Conservation (phyloP, 805 yeast genomes). For the Metschnikowia rubicola region DNA sequence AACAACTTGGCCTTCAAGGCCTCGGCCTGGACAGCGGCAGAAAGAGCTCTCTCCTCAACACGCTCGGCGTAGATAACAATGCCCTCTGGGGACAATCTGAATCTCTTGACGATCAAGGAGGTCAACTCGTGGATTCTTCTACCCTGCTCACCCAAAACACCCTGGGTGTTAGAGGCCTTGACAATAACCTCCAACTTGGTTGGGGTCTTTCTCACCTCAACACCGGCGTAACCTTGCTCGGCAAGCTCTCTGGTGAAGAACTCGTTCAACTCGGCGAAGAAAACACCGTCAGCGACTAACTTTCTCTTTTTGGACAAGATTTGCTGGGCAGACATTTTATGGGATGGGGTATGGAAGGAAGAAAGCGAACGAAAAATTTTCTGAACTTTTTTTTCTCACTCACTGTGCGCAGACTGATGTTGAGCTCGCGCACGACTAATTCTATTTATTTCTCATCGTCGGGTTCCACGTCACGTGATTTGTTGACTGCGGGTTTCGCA, state of each 20-base stretch:
- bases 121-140: slow-evolving; percentile 99
- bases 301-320: slow-evolving; percentile 95
- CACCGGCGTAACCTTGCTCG: slow-evolving; percentile 99
- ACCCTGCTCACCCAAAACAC: slow-evolving; percentile 99
- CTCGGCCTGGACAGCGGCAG: slow-evolving; percentile 99
- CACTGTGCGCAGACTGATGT: slow-evolving; percentile 3
- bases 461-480: neutral
- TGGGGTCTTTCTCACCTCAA: slow-evolving; percentile 98
- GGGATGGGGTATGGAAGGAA: slow-evolving; percentile 4
- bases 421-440: slow-evolving; percentile 5
- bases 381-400: neutral
- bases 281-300: slow-evolving; percentile 99
- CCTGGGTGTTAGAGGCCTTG: slow-evolving; percentile 98
- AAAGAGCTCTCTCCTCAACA: slow-evolving; percentile 98
- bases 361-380: slow-evolving; percentile 6
- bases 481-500: neutral
- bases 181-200: slow-evolving; percentile 96
- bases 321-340: slow-evolving; percentile 29
- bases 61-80: slow-evolving; percentile 97
- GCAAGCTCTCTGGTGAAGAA: slow-evolving; percentile 99
- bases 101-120: slow-evolving; percentile 96
- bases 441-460: neutral
- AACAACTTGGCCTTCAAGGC: slow-evolving; percentile 96
- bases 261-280: slow-evolving; percentile 99
- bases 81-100: slow-evolving; percentile 91